phyloP scores from a whole-genome alignment of 2,329 filamentous ascomycete genomes.

The Zasmidium cellare region DNA sequence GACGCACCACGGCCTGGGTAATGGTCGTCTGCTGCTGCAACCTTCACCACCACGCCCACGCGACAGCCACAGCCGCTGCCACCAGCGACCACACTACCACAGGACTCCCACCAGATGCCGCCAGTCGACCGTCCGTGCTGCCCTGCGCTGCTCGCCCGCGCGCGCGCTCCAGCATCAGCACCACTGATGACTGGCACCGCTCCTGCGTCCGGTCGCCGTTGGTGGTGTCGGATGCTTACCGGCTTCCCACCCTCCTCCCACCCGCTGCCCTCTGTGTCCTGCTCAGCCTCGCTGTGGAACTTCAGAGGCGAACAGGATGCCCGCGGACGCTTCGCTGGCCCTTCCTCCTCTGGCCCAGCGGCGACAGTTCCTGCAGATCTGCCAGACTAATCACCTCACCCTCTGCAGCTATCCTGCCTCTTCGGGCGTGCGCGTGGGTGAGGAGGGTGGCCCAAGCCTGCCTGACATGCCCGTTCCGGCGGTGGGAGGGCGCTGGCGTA shows the following conservation, averaged over 20 bases:
- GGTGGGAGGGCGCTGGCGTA: background rate
- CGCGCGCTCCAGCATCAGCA: background rate
- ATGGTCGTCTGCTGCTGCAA: background rate
- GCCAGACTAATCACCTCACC: background rate
- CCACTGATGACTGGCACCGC: background rate
- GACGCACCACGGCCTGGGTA: background rate
- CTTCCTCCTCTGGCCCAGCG: background rate
- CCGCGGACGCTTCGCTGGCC: background rate
- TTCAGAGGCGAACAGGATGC: background rate
- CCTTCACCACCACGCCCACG: background rate
- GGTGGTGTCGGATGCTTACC: background rate
- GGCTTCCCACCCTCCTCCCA: no score
- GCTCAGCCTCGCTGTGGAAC: background rate
- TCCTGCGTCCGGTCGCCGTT: background rate
- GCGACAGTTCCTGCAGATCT: constrained; percentile 4
- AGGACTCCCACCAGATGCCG: no score
- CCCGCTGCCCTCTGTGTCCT: background rate
- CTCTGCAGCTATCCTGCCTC: background rate
- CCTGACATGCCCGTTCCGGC: background rate
- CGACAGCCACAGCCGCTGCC: background rate
- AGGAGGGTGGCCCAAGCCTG: background rate
- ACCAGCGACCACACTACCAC: no score
- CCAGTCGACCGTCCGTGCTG: no score
- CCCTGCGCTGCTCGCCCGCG: background rate
- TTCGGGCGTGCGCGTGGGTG: background rate